These are phyloP conservation scores for Phytophthora tubulina DNA, from an alignment of 352 stramenopile species.

Conservation along the genomic window DNA sequence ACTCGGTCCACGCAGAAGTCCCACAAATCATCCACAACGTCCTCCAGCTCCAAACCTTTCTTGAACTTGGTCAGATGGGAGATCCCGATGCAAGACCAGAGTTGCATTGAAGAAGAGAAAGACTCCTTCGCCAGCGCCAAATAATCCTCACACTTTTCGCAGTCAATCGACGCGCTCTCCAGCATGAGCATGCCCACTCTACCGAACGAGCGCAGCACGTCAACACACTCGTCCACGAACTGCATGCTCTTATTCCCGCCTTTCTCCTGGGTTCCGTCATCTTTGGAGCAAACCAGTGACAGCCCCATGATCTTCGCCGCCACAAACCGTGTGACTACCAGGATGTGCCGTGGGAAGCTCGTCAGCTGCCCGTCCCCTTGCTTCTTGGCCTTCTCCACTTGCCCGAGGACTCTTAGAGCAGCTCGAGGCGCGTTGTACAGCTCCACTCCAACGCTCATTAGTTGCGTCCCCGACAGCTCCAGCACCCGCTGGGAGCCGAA, in stretches of 20 bases:
- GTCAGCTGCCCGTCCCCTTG: neutral
- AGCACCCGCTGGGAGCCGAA: constrained; percentile 42
- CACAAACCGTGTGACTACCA: constrained; percentile 58
- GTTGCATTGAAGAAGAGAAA: constrained; percentile 51
- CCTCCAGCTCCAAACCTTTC: constrained; percentile 68
- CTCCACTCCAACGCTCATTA: constrained; percentile 74
- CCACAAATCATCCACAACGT: constrained; percentile 84
- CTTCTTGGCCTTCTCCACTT: constrained; percentile 33
- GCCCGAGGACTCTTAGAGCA: constrained; percentile 45
- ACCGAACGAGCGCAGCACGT: constrained; percentile 79
- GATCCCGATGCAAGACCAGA: constrained; percentile 76
- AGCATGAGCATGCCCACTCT: constrained; percentile 73
- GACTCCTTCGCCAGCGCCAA: constrained; percentile 64
- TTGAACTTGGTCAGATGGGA: constrained; percentile 76
- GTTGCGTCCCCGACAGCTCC: constrained; percentile 31
- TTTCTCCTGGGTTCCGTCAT: constrained; percentile 3
- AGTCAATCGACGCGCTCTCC: constrained; percentile 60
- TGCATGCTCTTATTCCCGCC: constrained; percentile 27
- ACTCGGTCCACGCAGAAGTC: constrained; percentile 78
- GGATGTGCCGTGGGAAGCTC: constrained; percentile 38
- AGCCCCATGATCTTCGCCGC: constrained; percentile 75
- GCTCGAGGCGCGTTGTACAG: constrained; percentile 74
- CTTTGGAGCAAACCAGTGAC: constrained; percentile 51
- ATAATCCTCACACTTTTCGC: constrained; percentile 62
- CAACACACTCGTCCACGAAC: constrained; percentile 72